Evolutionary conservation across 805 yeast genomes (phyloP).

Genomic region (Metschnikowia lochheadii): DNA sequence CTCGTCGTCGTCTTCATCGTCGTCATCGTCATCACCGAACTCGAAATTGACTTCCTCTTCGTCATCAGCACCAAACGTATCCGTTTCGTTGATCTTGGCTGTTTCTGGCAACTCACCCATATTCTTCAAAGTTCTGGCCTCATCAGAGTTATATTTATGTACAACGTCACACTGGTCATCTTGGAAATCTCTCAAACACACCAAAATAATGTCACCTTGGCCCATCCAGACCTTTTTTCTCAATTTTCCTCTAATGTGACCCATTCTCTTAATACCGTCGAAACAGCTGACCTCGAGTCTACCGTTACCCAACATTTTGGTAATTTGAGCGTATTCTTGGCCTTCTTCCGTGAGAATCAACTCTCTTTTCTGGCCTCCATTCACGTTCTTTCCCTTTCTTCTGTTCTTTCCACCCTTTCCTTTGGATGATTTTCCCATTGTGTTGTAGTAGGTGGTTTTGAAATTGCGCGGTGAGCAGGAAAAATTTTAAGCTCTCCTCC

Average conservation of each 20-base stretch:
- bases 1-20: slow-evolving; percentile 66
- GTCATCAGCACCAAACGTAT: slow-evolving; percentile 92
- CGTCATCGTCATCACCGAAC: slow-evolving; percentile 89
- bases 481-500: slow-evolving; percentile 1
- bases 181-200: slow-evolving; percentile 96
- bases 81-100: slow-evolving; percentile 96
- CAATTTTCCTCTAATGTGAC: slow-evolving; percentile 97
- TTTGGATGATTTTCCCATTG: slow-evolving; percentile 72
- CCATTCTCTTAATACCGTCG: slow-evolving; percentile 91
- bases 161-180: slow-evolving; percentile 98
- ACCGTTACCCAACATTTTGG: slow-evolving; percentile 98
- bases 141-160: slow-evolving; percentile 94
- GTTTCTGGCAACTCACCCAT: slow-evolving; percentile 97
- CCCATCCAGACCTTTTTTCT: slow-evolving; percentile 99
- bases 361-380: slow-evolving; percentile 90
- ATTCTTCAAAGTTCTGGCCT: slow-evolving; percentile 92
- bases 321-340: slow-evolving; percentile 97
- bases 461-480: slow-evolving; percentile 1
- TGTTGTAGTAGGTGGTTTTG: slow-evolving; percentile 10
- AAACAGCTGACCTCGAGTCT: slow-evolving; percentile 94
- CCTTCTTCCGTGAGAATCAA: slow-evolving; percentile 89
- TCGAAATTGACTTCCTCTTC: slow-evolving; percentile 98
- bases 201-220: slow-evolving; percentile 95
- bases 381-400: slow-evolving; percentile 97
- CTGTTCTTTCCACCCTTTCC: slow-evolving; percentile 92